Evolutionary conservation across 2,329 filamentous ascomycete species (phyloP).

Genomic region (Neonectria hederae): DNA sequence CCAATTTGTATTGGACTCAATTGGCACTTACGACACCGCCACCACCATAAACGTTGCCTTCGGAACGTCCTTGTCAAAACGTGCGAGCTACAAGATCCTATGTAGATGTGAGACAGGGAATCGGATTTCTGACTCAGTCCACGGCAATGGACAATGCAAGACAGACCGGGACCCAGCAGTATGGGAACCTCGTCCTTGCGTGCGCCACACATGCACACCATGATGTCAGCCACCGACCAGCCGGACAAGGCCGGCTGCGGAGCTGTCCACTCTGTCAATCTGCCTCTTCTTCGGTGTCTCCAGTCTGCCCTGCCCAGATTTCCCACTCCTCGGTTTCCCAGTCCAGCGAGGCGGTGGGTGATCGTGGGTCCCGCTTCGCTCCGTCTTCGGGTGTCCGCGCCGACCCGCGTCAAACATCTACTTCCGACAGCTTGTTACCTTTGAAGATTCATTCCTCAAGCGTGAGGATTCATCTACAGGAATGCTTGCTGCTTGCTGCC

Average conservation of each 20-base stretch:
- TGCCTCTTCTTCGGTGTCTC: conserved; percentile 20
- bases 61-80: background rate
- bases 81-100: background rate
- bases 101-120: background rate
- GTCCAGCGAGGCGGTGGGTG: conserved; percentile 14
- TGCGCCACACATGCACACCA: conserved; percentile 22
- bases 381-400: conserved; percentile 30
- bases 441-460: background rate
- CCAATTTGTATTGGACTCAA: no score
- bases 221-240: conserved; percentile 23
- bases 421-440: background rate
- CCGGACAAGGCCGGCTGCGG: background rate
- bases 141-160: conserved; percentile 7
- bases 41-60: background rate
- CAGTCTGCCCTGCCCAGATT: conserved; percentile 23
- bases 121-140: conserved; percentile 14
- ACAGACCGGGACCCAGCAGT: conserved; percentile 9
- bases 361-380: conserved; percentile 25
- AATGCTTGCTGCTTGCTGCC: background rate
- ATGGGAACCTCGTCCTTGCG: conserved; percentile 18
- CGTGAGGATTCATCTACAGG: background rate
- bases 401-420: conserved; percentile 23
- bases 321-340: background rate
- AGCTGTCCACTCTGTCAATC: background rate
- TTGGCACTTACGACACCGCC: background rate